These are phyloP conservation scores for Irpex sp. DNA, from an alignment of 1,284 basidiomycete genomes.

Conservation along the genomic window DNA sequence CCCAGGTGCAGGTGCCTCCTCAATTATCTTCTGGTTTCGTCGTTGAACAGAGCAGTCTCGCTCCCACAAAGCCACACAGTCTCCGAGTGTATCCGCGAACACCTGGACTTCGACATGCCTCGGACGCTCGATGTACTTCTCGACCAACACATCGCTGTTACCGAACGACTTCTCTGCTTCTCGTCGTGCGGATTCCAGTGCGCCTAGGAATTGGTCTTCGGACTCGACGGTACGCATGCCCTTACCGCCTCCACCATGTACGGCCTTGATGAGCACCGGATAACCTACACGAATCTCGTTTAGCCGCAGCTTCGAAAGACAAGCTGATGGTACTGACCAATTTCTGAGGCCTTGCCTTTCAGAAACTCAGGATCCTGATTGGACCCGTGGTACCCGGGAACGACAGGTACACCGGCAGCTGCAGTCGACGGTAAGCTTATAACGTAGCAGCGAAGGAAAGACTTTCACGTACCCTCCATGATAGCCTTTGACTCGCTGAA, in stretches of 20 bases:
- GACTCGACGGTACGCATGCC: slow-evolving; percentile 89
- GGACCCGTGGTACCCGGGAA: slow-evolving; percentile 84
- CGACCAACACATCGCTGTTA: slow-evolving; percentile 80
- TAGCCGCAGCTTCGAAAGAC: background rate
- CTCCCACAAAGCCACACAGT: slow-evolving; percentile 86
- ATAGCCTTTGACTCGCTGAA: slow-evolving; percentile 81
- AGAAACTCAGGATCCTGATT: slow-evolving; percentile 68
- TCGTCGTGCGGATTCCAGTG: slow-evolving; percentile 78
- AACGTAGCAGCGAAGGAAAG: background rate
- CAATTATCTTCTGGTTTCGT: slow-evolving; percentile 92
- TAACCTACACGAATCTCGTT: slow-evolving; percentile 48
- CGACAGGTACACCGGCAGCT: slow-evolving; percentile 84
- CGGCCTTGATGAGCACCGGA: slow-evolving; percentile 92
- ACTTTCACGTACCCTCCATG: slow-evolving; percentile 43
- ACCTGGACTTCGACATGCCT: slow-evolving; percentile 89
- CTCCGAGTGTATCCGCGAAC: slow-evolving; percentile 75
- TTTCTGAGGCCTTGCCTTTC: slow-evolving; percentile 62
- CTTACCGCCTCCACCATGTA: slow-evolving; percentile 94
- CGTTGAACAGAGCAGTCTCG: slow-evolving; percentile 93
- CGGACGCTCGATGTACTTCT: slow-evolving; percentile 81
- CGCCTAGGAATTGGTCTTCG: slow-evolving; percentile 64
- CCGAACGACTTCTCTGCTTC: slow-evolving; percentile 86
- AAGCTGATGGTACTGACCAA: slow-evolving; percentile 42
- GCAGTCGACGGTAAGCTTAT: slow-evolving; percentile 27
- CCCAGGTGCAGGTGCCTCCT: slow-evolving; percentile 92